Conservation (phyloP, 2,329 filamentous ascomycete genomes). For the Incumbomyces lentus region DNA sequence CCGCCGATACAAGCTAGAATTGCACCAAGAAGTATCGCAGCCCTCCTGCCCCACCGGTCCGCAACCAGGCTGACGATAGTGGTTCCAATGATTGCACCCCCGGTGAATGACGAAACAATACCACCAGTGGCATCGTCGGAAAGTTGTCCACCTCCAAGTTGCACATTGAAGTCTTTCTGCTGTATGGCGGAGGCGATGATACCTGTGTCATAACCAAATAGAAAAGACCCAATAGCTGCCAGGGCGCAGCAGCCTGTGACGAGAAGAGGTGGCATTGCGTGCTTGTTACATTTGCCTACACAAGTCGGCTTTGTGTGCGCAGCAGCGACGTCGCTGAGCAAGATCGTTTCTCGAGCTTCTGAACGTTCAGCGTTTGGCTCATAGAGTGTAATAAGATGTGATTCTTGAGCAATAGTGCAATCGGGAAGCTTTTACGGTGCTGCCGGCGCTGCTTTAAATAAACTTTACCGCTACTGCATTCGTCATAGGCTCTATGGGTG, state of each 20-base stretch:
- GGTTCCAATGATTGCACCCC: slow-evolving; percentile 31
- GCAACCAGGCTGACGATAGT: slow-evolving; percentile 26
- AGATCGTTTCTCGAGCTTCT: too few species aligned
- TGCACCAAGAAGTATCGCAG: slow-evolving; percentile 27
- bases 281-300: not conserved
- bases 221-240: slow-evolving; percentile 37
- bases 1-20: slow-evolving; percentile 26
- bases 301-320: too few species aligned
- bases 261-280: not conserved
- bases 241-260: slow-evolving; percentile 29
- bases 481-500: too few species aligned
- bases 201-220: slow-evolving; percentile 39
- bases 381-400: too few species aligned
- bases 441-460: too few species aligned
- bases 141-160: slow-evolving; percentile 23
- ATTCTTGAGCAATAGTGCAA: too few species aligned
- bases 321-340: too few species aligned
- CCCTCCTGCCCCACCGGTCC: slow-evolving; percentile 26
- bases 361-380: too few species aligned
- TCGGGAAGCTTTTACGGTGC: too few species aligned
- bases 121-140: slow-evolving; percentile 28
- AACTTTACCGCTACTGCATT: too few species aligned
- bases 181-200: slow-evolving; percentile 30
- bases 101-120: slow-evolving; percentile 33
- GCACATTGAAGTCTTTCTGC: slow-evolving; percentile 25